Conservation (phyloP, 129 eudicot genomes). For the Artemisia argyi region DNA sequence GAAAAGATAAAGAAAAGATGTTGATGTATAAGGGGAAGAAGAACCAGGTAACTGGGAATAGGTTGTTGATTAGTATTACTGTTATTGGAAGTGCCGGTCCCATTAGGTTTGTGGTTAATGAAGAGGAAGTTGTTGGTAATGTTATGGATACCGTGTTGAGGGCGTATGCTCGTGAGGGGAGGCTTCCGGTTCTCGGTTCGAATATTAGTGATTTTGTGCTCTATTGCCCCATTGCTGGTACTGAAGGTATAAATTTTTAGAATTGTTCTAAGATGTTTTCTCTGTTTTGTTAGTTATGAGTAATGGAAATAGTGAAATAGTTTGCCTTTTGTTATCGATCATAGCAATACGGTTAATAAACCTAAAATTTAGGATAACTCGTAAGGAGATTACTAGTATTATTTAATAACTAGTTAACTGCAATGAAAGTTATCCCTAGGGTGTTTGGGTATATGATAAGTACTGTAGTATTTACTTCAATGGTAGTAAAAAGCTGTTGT, state of each 20-base stretch:
- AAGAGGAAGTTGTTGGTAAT: slow-evolving; percentile 62
- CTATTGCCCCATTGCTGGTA: slow-evolving; percentile 63
- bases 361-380: too few species aligned
- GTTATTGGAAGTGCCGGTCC: slow-evolving; percentile 88
- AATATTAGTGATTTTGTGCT: slow-evolving; percentile 65
- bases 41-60: slow-evolving; percentile 45
- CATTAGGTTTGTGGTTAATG: slow-evolving; percentile 79
- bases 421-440: too few species aligned
- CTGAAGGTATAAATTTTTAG: slow-evolving; percentile 51
- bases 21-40: slow-evolving; percentile 78
- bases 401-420: too few species aligned
- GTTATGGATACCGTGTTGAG: slow-evolving; percentile 75
- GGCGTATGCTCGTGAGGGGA: slow-evolving; percentile 79
- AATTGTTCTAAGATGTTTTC: neutral
- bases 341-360: too few species aligned
- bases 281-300: neutral
- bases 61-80: slow-evolving; percentile 65
- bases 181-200: slow-evolving; percentile 78
- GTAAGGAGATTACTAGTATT: too few species aligned
- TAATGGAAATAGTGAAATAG: too few species aligned
- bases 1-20: slow-evolving; percentile 33
- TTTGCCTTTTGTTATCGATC: too few species aligned
- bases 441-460: too few species aligned
- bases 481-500: too few species aligned
- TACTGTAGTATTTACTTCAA: too few species aligned